Evolutionary conservation across 2,329 filamentous ascomycete species (phyloP).

Genomic region (Cyclaneusma minus): DNA sequence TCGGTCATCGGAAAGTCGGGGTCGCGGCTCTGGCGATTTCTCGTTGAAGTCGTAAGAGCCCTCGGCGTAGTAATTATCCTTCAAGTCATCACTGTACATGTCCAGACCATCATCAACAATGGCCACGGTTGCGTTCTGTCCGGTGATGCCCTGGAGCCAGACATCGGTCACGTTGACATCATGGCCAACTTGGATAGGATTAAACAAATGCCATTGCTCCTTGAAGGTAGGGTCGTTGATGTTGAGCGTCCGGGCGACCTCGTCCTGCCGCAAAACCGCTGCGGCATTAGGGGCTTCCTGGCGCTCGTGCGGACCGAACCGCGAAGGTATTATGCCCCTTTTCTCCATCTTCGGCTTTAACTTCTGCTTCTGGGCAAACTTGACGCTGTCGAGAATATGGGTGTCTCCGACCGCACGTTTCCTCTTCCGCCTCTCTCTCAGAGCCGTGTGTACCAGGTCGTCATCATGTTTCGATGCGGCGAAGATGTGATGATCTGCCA

Average conservation of each 20-base stretch:
- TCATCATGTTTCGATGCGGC: conserved; percentile 46
- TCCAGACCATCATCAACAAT: conserved; percentile 95
- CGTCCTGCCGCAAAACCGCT: conserved; percentile 40
- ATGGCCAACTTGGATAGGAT: conserved; percentile 64
- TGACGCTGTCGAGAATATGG: conserved; percentile 57
- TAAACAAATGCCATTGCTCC: conserved; percentile 93
- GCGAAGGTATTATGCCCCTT: conserved; percentile 14
- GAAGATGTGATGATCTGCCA: conserved; percentile 76
- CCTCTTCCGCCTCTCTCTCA: conserved; percentile 40
- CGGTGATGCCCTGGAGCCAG: conserved; percentile 83
- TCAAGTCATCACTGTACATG: conserved; percentile 86
- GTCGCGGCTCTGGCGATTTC: conserved; percentile 59
- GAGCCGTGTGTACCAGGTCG: conserved; percentile 39
- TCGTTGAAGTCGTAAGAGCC: conserved; percentile 98
- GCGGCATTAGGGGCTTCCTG: conserved; percentile 12
- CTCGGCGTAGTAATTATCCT: conserved; percentile 81
- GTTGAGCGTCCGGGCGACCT: conserved; percentile 47
- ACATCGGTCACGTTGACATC: conserved; percentile 94
- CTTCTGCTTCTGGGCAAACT: conserved; percentile 66
- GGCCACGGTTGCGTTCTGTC: conserved; percentile 74
- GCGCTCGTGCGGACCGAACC: conserved; percentile 3
- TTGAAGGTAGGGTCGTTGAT: conserved; percentile 85
- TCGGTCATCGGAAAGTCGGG: conserved; percentile 67
- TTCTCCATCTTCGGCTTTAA: conserved; percentile 46
- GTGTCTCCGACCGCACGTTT: conserved; percentile 37